Evolutionary conservation across 2,329 filamentous ascomycete genomes (phyloP), one percentile per base, ranked within the genome.

Genomic region (Hymenoscyphus linearis): DNA sequence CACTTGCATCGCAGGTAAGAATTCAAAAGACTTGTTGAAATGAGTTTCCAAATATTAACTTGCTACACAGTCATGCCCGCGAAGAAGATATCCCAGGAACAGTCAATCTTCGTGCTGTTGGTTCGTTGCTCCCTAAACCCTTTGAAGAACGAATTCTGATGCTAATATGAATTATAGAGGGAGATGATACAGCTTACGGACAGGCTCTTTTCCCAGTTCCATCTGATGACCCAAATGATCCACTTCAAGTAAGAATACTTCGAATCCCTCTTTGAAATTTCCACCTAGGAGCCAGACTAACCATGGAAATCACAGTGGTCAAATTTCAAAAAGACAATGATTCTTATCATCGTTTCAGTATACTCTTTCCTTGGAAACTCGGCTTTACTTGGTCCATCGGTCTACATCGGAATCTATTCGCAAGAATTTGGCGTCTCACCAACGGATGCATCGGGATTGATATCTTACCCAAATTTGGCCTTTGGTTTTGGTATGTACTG

Each of bases 201-300:
- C 83, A 85, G 69, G 83, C 84, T 2, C 75, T 86, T 3, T 86
- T 81, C 65, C 83, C 84, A 1, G 83, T 85, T 0, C 83, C 84
- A 1, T 80, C 82, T 1, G 79, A 84, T 59, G 83, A 85, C 66
- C 83, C 83, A 1, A 86, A 86, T 62, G 83, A 86, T 68, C 83
- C 83, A 7, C 75, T 85, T 10, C 79, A 80, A 69, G 77, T 79
- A 72, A 55, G 67, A 60, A 27, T 31, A 60, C 10, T 56, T 22
- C 10, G n/a, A n/a, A n/a, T n/a, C n/a, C n/a, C n/a, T 47, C 22
- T 22, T n/a, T 10, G 9, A 7, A 18, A 25, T 4, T 47, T 22
- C 3, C 4, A 25, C 9, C 44, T n/a, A 40, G 14, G 3, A n/a
- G 37, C 13, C 2, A 50, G 12, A 50, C 18, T 50, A 61, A 25